Percentiles rank a stretch among this genome's conserved stretches.
These are phyloP conservation scores for Phytophthora chlamydospora DNA, from an alignment of 352 stramenopile species.

Conservation along the genomic window DNA sequence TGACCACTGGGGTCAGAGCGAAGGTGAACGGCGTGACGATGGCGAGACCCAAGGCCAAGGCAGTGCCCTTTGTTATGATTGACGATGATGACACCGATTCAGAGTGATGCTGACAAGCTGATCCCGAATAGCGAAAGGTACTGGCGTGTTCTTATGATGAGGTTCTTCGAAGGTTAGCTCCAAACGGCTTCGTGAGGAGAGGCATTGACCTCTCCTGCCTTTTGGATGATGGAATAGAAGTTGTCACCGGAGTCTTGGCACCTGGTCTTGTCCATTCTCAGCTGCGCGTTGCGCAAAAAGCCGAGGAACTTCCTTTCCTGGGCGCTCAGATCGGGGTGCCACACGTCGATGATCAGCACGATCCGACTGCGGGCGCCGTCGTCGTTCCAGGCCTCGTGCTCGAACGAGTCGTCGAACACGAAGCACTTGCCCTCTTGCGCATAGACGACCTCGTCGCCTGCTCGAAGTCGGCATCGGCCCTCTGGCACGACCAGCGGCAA, in stretches of 20 bases:
- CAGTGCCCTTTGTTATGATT: slow-evolving; percentile 24
- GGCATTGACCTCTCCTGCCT: slow-evolving; percentile 45
- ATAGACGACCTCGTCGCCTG: slow-evolving; percentile 66
- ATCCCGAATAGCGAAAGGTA: slow-evolving; percentile 1
- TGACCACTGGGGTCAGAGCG: neutral
- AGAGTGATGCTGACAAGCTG: slow-evolving; percentile 26
- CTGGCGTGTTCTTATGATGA: slow-evolving; percentile 7
- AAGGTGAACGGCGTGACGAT: slow-evolving; percentile 4
- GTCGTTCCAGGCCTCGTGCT: slow-evolving; percentile 98
- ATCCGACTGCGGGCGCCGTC: slow-evolving; percentile 84
- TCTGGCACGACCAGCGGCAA: slow-evolving; percentile 85
- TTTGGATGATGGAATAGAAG: slow-evolving; percentile 79
- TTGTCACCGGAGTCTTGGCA: slow-evolving; percentile 50
- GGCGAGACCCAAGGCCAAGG: slow-evolving; percentile 19
- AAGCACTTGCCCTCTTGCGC: slow-evolving; percentile 93
- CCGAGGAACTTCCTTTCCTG: slow-evolving; percentile 91
- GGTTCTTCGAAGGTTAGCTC: slow-evolving; percentile 37
- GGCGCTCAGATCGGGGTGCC: slow-evolving; percentile 92
- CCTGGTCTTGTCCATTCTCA: slow-evolving; percentile 64
- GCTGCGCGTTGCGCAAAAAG: slow-evolving; percentile 72
- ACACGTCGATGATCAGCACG: slow-evolving; percentile 95
- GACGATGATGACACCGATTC: slow-evolving; percentile 43
- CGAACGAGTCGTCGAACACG: slow-evolving; percentile 98
- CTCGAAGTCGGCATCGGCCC: slow-evolving; percentile 65
- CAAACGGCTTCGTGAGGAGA: slow-evolving; percentile 49